Evolutionary conservation across 176 grass and related monocot genomes (phyloP).

Genomic region (Carex scoparia): DNA sequence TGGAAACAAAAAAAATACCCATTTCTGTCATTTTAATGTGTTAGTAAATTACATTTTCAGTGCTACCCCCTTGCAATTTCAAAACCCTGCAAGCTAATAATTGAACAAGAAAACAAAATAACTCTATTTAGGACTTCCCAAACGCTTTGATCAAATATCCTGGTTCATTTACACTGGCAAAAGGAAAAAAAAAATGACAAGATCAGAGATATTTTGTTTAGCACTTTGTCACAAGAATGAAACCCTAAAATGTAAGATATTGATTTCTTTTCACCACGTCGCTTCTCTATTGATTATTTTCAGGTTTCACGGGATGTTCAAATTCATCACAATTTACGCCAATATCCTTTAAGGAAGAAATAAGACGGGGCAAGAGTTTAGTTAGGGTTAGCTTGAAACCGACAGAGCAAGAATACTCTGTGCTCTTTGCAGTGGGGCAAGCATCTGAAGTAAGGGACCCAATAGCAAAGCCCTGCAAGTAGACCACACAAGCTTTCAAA

Average conservation of each 20-base stretch:
- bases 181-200: constrained; percentile 37
- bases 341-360: constrained; percentile 50
- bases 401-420: constrained; percentile 62
- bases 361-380: constrained; percentile 75
- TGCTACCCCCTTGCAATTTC: background rate
- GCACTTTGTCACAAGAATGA: constrained; percentile 20
- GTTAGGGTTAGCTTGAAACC: constrained; percentile 85
- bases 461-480: constrained; percentile 64
- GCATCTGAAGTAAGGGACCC: constrained; percentile 71
- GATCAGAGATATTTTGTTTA: constrained; percentile 44
- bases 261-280: background rate
- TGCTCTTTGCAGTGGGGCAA: constrained; percentile 53
- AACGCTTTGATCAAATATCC: constrained; percentile 32
- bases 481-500: constrained; percentile 87
- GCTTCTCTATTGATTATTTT: constrained; percentile 44
- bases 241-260: constrained; percentile 26
- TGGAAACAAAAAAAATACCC: background rate
- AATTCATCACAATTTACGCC: constrained; percentile 64
- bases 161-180: constrained; percentile 20
- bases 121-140: constrained; percentile 50
- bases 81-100: constrained; percentile 30
- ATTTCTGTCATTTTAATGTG: background rate
- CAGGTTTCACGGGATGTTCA: constrained; percentile 52
- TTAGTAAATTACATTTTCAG: constrained; percentile 14
- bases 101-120: constrained; percentile 37